Conservation (phyloP, 148 eudicot genomes). For the Vaccinium myrtillus region DNA sequence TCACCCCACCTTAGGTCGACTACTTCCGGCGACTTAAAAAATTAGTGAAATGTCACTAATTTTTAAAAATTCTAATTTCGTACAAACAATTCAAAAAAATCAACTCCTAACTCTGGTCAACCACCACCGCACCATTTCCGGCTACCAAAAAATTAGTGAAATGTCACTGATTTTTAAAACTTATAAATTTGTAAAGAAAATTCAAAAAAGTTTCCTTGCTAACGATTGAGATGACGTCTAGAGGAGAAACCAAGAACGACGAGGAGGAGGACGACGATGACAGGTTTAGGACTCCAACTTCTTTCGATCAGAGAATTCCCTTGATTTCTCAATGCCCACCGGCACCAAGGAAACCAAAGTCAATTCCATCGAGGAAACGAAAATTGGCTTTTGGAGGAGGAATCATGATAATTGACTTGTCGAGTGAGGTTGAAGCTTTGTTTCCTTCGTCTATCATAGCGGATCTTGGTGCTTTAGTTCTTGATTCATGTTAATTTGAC, state of each 20-base stretch:
- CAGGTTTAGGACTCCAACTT: conserved; percentile 33
- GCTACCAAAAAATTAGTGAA: too few species aligned
- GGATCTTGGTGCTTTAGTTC: conserved; percentile 13
- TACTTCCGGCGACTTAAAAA: too few species aligned
- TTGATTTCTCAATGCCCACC: conserved; percentile 25
- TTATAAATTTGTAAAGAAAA: too few species aligned
- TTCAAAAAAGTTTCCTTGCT: neutral
- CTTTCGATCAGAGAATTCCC: conserved; percentile 32
- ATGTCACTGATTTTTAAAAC: too few species aligned
- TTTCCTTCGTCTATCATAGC: conserved; percentile 18
- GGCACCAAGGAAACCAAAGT: conserved; percentile 40
- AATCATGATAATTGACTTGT: conserved; percentile 12
- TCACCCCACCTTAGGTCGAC: too few species aligned
- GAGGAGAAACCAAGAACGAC: neutral
- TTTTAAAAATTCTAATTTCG: too few species aligned
- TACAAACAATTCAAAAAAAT: too few species aligned
- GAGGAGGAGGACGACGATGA: conserved; percentile 12
- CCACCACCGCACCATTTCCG: too few species aligned
- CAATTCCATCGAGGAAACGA: conserved; percentile 13
- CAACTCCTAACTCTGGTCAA: too few species aligned
- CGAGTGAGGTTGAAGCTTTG: conserved; percentile 27
- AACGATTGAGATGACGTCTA: neutral
- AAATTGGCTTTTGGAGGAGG: conserved; percentile 14
- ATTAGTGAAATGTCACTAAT: too few species aligned
- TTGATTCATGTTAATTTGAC: too few species aligned